A percentile compares a stretch with the other conserved stretches of the same genome.
Evolutionary conservation across 495 filamentous ascomycete species (phyloP).

Genomic region (Rhizodiscina lignyota): DNA sequence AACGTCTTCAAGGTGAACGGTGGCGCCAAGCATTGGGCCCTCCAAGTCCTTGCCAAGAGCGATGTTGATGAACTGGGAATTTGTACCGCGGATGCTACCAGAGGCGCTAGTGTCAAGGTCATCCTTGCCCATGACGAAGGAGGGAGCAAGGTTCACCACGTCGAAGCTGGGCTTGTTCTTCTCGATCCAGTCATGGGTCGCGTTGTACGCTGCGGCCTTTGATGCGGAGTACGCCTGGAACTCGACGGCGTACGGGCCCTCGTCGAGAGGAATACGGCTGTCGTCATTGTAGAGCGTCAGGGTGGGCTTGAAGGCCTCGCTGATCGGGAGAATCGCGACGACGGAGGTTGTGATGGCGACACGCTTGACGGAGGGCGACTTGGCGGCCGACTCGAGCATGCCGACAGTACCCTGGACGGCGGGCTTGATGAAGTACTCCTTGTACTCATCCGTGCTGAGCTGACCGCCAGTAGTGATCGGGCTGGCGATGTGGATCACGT

Average conservation of each 20-base stretch:
- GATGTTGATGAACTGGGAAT: constrained; percentile 19
- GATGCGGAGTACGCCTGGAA: constrained; percentile 6
- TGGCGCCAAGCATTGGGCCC: constrained; percentile 17
- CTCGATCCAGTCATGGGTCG: constrained; percentile 5
- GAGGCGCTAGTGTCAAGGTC: constrained; percentile 2
- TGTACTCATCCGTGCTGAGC: not conserved
- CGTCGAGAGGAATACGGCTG: constrained; percentile 3
- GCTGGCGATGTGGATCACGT: constrained; percentile 26
- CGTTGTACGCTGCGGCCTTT: constrained; percentile 7
- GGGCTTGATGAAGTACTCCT: constrained; percentile 14
- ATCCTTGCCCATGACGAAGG: constrained; percentile 7
- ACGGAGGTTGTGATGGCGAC: constrained; percentile 22
- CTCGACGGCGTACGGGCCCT: constrained; percentile 4
- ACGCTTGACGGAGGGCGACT: constrained; percentile 12
- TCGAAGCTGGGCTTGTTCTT: constrained; percentile 4
- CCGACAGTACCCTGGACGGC: constrained; percentile 12
- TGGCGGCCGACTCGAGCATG: constrained; percentile 17
- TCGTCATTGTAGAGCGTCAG: too few relatives aligned
- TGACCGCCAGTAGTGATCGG: constrained; percentile 8
- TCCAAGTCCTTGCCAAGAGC: constrained; percentile 19
- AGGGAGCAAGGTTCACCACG: constrained; percentile 6
- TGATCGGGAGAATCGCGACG: constrained; percentile 6
- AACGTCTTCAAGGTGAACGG: constrained; percentile 28
- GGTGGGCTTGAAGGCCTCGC: too few relatives aligned
- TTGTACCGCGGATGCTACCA: constrained; percentile 19